Conservation (phyloP, 2,329 filamentous ascomycete genomes). For the Aspergillus caelatus region DNA sequence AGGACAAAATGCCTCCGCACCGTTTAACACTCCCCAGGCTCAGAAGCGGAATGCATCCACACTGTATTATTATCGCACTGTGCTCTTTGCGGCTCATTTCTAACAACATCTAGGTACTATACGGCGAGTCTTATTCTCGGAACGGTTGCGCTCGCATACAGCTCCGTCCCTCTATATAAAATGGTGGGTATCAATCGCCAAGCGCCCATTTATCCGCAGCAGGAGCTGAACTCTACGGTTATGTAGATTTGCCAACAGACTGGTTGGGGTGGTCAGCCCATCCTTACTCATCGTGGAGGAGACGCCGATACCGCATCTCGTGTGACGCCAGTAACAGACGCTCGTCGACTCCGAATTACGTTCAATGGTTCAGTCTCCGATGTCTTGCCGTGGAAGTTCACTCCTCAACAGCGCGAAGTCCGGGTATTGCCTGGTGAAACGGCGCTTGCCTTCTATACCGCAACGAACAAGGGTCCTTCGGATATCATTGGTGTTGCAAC, state of each 20-base stretch:
- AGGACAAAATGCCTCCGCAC: constrained; percentile 30
- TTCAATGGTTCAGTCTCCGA: constrained; percentile 97
- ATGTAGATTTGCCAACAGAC: constrained; percentile 54
- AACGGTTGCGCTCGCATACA: constrained; percentile 66
- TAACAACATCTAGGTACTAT: constrained; percentile 58
- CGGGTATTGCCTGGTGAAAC: constrained; percentile 94
- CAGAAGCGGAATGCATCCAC: constrained; percentile 58
- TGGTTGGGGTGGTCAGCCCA: constrained; percentile 87
- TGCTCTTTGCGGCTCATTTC: constrained; percentile 5
- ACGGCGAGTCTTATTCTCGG: constrained; percentile 64
- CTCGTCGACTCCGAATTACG: constrained; percentile 87
- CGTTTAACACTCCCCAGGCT: constrained; percentile 39
- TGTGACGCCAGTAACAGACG: constrained; percentile 76
- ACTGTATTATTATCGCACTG: constrained; percentile 44
- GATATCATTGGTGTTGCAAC: constrained; percentile 99
- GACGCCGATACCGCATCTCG: constrained; percentile 71
- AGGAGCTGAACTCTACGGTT: neutral
- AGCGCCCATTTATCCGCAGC: neutral
- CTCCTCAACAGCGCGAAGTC: constrained; percentile 94
- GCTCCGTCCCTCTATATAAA: constrained; percentile 69
- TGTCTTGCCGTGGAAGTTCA: constrained; percentile 95
- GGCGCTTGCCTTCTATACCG: constrained; percentile 94
- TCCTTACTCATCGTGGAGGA: constrained; percentile 74
- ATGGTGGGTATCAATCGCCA: constrained; percentile 51
- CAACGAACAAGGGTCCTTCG: constrained; percentile 83